These are phyloP conservation scores for Capsella rubella DNA, from an alignment of 441 rosid species.

Conservation along the genomic window DNA sequence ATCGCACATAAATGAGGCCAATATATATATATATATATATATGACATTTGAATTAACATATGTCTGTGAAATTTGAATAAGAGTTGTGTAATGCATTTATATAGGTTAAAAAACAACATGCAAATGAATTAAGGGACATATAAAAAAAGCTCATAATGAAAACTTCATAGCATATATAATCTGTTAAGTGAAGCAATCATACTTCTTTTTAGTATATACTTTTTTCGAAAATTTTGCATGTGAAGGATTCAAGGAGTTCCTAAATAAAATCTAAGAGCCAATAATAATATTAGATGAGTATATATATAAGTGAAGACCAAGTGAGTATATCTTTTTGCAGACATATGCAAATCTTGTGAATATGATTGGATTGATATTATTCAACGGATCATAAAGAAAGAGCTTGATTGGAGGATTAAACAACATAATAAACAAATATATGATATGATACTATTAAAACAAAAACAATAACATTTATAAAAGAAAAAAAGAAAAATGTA, in stretches of 20 bases:
- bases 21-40: background rate
- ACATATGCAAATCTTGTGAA: conserved; percentile 50
- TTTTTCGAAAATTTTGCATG: conserved; percentile 3
- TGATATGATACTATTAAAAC: conserved; percentile 30
- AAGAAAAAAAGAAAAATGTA: background rate
- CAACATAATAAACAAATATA: conserved; percentile 27
- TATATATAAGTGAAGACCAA: conserved; percentile 36
- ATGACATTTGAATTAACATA: background rate
- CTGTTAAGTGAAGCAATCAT: conserved; percentile 36
- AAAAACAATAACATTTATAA: conserved; percentile 36
- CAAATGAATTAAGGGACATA: conserved; percentile 12
- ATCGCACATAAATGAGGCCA: conserved; percentile 23
- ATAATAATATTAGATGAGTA: conserved; percentile 36
- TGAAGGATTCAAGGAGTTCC: conserved; percentile 35
- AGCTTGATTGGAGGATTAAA: conserved; percentile 46
- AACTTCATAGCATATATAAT: background rate
- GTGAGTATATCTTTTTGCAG: conserved; percentile 47
- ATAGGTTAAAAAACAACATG: conserved; percentile 11
- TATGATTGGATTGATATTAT: conserved; percentile 46
- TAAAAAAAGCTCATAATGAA: background rate
- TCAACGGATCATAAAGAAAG: conserved; percentile 45
- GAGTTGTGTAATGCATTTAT: conserved; percentile 7
- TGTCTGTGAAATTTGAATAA: background rate
- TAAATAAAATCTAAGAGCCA: conserved; percentile 42
- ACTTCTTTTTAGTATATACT: background rate